phyloP scores from a whole-genome alignment of 2,329 filamentous ascomycete species.

The Chaetoscypha palmicola region DNA sequence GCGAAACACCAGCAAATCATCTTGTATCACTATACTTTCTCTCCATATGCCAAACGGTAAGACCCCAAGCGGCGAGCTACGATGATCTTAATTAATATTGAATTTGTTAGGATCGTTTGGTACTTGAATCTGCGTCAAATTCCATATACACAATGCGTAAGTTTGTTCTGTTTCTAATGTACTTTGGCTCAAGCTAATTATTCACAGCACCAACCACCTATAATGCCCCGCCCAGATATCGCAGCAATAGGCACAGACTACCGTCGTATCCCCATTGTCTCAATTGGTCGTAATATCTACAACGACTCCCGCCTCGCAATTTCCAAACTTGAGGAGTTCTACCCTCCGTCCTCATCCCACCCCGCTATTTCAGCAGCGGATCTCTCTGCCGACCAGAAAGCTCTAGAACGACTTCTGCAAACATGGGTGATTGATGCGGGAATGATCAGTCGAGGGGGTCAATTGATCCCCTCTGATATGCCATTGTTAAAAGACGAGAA shows the following conservation, averaged over 20 bases:
- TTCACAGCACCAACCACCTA: slow-evolving; percentile 54
- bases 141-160: slow-evolving; percentile 59
- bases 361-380: slow-evolving; percentile 27
- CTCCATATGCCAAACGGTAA: slow-evolving; percentile 53
- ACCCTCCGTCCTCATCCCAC: slow-evolving; percentile 37
- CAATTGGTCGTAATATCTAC: slow-evolving; percentile 62
- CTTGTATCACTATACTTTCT: slow-evolving; percentile 59
- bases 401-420: slow-evolving; percentile 49
- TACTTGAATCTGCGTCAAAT: slow-evolving; percentile 61
- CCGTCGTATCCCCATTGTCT: slow-evolving; percentile 61
- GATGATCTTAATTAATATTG: background rate
- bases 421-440: slow-evolving; percentile 48
- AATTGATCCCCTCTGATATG: slow-evolving; percentile 49
- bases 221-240: slow-evolving; percentile 61
- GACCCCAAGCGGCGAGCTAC: background rate
- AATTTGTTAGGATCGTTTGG: slow-evolving; percentile 44
- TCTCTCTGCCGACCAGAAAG: slow-evolving; percentile 35
- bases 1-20: slow-evolving; percentile 31
- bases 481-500: slow-evolving; percentile 48
- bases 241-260: slow-evolving; percentile 54
- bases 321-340: slow-evolving; percentile 51
- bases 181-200: too few species aligned
- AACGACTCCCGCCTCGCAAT: slow-evolving; percentile 64
- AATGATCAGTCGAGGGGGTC: slow-evolving; percentile 46
- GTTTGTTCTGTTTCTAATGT: too few species aligned